These are phyloP conservation scores for Ochetophila trinervis DNA, from an alignment of 306 rosid genomes.

Conservation along the genomic window DNA sequence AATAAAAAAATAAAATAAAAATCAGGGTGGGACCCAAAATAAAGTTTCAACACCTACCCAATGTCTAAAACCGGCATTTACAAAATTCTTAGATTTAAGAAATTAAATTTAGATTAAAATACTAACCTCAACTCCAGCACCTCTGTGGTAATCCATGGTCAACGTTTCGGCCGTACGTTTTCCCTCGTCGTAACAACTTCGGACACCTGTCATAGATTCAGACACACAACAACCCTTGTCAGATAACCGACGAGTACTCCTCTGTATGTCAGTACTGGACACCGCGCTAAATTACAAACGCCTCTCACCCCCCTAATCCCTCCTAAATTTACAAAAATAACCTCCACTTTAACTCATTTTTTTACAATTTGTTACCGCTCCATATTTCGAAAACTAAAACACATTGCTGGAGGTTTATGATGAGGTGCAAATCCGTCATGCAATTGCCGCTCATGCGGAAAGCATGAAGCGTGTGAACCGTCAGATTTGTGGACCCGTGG, in stretches of 20 bases:
- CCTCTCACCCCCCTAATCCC: neutral
- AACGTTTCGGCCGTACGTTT: conserved; percentile 98
- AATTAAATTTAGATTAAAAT: neutral
- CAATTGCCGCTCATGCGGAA: neutral
- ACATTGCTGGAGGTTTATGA: too few species aligned
- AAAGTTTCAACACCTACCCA: neutral
- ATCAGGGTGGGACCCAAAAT: neutral
- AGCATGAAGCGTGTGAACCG: conserved; percentile 2
- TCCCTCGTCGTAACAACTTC: conserved; percentile 98
- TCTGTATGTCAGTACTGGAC: neutral
- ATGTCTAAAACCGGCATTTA: neutral
- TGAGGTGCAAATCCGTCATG: neutral
- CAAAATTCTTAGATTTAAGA: neutral
- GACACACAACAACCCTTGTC: conserved; percentile 21
- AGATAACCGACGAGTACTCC: neutral
- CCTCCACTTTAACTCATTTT: neutral
- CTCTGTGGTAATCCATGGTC: conserved; percentile 97
- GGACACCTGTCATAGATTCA: conserved; percentile 71
- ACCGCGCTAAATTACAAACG: neutral
- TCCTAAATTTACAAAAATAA: neutral
- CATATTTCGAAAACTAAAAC: too few species aligned
- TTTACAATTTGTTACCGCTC: too few species aligned
- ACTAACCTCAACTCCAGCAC: conserved; percentile 79
- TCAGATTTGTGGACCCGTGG: conserved; percentile 33
- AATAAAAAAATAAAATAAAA: neutral